phyloP scores from a whole-genome alignment of 1,139 yeast genomes.

The Sugiyamaella neomexicana region DNA sequence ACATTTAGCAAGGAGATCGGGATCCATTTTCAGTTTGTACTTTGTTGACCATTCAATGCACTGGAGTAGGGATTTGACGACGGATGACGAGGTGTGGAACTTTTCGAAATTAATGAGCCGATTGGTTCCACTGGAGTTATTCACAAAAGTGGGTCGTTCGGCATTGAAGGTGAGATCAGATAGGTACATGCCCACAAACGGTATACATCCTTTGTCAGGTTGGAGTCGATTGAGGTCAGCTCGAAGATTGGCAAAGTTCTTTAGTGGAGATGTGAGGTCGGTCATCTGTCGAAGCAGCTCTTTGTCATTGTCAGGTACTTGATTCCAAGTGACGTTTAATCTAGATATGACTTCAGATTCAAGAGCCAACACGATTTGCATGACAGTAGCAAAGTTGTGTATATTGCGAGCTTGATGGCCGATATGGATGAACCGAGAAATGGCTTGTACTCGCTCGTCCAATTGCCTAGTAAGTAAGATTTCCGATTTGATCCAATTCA shows the following conservation, averaged over 20 bases:
- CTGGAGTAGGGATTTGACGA: conserved; percentile 76
- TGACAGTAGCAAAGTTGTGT: conserved; percentile 82
- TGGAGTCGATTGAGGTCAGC: conserved; percentile 59
- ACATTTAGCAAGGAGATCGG: conserved; percentile 76
- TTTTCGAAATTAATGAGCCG: conserved; percentile 72
- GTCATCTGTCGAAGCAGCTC: conserved; percentile 44
- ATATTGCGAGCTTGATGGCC: conserved; percentile 64
- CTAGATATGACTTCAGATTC: conserved; percentile 63
- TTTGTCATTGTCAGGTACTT: conserved; percentile 51
- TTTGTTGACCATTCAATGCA: conserved; percentile 78
- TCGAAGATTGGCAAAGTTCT: conserved; percentile 67
- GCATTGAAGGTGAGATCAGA: conserved; percentile 82
- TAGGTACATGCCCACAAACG: conserved; percentile 82
- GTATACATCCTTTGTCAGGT: conserved; percentile 80
- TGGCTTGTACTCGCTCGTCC: conserved; percentile 61
- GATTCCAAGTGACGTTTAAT: conserved; percentile 73
- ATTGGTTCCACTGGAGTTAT: conserved; percentile 1
- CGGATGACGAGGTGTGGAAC: conserved; percentile 72
- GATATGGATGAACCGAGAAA: conserved; percentile 79
- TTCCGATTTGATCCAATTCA: conserved; percentile 91
- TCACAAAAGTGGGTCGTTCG: conserved; percentile 48
- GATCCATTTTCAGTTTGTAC: conserved; percentile 46
- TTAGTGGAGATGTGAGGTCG: conserved; percentile 57
- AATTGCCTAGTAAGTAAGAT: conserved; percentile 64
- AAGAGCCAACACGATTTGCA: conserved; percentile 83